These are phyloP conservation scores for Coemansia sp. DNA, from an alignment of 192 early-diverging fungal genomes.

Conservation along the genomic window DNA sequence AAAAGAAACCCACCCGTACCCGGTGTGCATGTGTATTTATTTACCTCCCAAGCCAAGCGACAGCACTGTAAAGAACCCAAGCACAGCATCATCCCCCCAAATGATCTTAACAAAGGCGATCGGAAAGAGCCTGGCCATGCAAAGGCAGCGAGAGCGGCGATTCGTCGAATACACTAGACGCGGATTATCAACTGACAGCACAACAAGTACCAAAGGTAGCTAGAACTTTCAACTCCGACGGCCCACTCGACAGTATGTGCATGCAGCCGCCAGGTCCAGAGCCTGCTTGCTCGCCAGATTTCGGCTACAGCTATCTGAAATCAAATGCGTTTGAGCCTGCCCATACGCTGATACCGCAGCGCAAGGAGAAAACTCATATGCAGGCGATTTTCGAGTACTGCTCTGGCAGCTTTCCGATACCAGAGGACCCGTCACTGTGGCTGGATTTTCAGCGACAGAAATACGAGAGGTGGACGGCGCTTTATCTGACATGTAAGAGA, in stretches of 20 bases:
- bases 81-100: too few species aligned
- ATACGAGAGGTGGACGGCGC: conserved; percentile 20
- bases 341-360: conserved; percentile 25
- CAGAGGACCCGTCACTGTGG: conserved; percentile 26
- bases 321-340: conserved; percentile 24
- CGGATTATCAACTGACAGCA: not conserved
- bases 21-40: too few species aligned
- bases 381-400: conserved; percentile 25
- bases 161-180: not conserved
- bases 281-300: conserved; percentile 19
- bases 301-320: conserved; percentile 7
- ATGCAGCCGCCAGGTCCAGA: conserved; percentile 14
- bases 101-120: conserved; percentile 20
- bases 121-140: conserved; percentile 11
- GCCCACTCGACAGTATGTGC: conserved; percentile 15
- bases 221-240: not conserved
- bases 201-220: not conserved
- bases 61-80: too few species aligned
- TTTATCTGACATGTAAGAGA: conserved; percentile 8
- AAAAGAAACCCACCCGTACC: too few species aligned
- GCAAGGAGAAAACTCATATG: not conserved
- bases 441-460: conserved; percentile 22
- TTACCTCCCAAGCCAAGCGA: too few species aligned
- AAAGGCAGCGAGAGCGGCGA: conserved; percentile 15
- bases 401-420: conserved; percentile 8